A percentile compares a stretch with the other conserved stretches of the same genome.
Evolutionary conservation across 768 basidiomycete genomes (phyloP).

Genomic region (Amanita phalloides): DNA sequence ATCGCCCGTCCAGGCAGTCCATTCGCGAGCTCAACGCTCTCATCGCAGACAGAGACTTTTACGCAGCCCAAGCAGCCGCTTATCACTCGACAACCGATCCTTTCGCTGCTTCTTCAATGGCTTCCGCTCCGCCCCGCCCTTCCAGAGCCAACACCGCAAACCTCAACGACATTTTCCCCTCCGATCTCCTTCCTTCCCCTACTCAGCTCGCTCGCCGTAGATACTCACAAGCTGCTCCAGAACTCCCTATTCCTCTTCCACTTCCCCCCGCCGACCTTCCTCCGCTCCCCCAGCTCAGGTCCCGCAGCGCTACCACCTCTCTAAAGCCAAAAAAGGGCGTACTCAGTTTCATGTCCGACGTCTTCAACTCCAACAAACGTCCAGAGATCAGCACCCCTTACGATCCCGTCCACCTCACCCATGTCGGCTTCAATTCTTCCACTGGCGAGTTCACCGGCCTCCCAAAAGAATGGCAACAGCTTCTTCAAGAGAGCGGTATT

Average conservation of each 20-base stretch:
- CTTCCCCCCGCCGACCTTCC: constrained; percentile 23
- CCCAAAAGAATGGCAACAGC: constrained; percentile 98
- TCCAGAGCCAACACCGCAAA: constrained; percentile 80
- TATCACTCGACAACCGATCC: constrained; percentile 24
- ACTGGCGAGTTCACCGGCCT: constrained; percentile 98
- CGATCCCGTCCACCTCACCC: constrained; percentile 97
- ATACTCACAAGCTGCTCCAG: constrained; percentile 33
- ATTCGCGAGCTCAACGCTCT: constrained; percentile 73
- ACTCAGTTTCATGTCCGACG: constrained; percentile 61
- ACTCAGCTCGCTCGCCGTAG: constrained; percentile 33
- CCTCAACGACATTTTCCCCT: constrained; percentile 61
- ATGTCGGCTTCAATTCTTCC: constrained; percentile 98
- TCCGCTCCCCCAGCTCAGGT: constrained; percentile 19
- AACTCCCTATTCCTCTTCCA: constrained; percentile 33
- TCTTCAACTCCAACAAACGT: constrained; percentile 63
- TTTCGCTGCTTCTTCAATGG: constrained; percentile 16
- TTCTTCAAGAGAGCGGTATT: constrained; percentile 92
- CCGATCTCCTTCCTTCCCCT: constrained; percentile 49
- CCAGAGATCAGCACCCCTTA: constrained; percentile 96
- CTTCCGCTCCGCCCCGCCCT: constrained; percentile 64
- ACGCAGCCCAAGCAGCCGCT: constrained; percentile 41
- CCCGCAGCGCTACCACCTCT: constrained; percentile 35
- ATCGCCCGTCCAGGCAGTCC: constrained; percentile 63
- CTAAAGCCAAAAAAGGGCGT: constrained; percentile 55
- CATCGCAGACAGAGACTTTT: constrained; percentile 45